phyloP scores from a whole-genome alignment of 148 eudicot genomes.

The Pouteria glomerata region DNA sequence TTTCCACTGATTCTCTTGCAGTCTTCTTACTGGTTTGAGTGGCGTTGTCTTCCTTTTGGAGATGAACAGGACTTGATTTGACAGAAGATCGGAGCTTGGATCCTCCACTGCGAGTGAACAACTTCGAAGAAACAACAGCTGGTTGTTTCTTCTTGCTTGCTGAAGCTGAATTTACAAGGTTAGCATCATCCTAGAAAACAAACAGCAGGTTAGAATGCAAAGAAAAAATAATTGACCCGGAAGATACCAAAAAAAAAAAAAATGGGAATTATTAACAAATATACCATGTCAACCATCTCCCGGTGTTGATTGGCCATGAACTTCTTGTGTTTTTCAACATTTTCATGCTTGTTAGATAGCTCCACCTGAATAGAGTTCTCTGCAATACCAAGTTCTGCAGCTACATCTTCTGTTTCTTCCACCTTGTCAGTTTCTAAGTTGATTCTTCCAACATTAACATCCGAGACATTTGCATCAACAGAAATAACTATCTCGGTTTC shows the following conservation, averaged over 20 bases:
- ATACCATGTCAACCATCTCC: slow-evolving; percentile 29
- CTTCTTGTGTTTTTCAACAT: slow-evolving; percentile 11
- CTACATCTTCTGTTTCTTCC: slow-evolving; percentile 15
- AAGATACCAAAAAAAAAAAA: background rate
- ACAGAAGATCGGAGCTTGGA: slow-evolving; percentile 35
- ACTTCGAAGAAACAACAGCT: slow-evolving; percentile 18
- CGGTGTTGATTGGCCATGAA: slow-evolving; percentile 18
- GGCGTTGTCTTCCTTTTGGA: slow-evolving; percentile 22
- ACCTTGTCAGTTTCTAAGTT: slow-evolving; percentile 10
- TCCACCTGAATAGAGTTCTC: slow-evolving; percentile 23
- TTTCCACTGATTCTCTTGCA: slow-evolving; percentile 24
- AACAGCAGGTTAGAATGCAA: slow-evolving; percentile 7
- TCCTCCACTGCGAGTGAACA: slow-evolving; percentile 15
- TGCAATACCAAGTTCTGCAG: background rate
- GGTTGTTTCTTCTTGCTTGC: slow-evolving; percentile 31
- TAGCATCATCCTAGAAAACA: slow-evolving; percentile 30
- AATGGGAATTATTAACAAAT: background rate
- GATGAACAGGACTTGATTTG: slow-evolving; percentile 27
- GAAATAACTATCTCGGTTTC: slow-evolving; percentile 13
- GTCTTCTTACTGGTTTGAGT: slow-evolving; percentile 20
- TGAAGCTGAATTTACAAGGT: slow-evolving; percentile 21
- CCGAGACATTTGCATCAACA: slow-evolving; percentile 13
- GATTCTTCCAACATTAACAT: slow-evolving; percentile 9
- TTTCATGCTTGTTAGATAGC: slow-evolving; percentile 6
- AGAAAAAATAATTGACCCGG: background rate